Percentiles rank a stretch among this genome's conserved stretches.
phyloP scores from a whole-genome alignment of 306 rosid genomes.

The Malus fusca region DNA sequence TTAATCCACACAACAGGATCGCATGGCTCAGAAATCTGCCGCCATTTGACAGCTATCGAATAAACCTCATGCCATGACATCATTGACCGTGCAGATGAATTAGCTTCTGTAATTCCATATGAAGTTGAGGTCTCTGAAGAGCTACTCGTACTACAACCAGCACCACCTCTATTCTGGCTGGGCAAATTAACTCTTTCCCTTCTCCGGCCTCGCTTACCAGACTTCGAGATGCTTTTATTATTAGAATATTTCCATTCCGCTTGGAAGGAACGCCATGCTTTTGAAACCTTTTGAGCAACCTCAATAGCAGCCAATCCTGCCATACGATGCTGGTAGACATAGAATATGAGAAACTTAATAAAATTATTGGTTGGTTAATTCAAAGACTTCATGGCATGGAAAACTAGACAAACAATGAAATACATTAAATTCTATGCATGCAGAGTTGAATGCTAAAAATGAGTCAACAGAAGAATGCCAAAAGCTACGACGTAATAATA shows the following conservation, averaged over 20 bases:
- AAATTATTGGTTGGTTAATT: not conserved
- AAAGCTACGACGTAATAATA: not conserved
- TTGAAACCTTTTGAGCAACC: conserved; percentile 91
- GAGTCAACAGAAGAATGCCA: not conserved
- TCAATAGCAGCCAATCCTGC: conserved; percentile 95
- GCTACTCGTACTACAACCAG: conserved; percentile 90
- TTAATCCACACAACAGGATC: conserved; percentile 94
- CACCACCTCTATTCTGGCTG: conserved; percentile 94
- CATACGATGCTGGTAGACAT: conserved; percentile 86
- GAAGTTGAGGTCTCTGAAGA: conserved; percentile 49
- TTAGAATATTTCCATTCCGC: conserved; percentile 67
- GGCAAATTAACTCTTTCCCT: conserved; percentile 70
- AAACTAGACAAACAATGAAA: not conserved
- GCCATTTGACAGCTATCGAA: conserved; percentile 81
- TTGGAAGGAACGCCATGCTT: conserved; percentile 83
- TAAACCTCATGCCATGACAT: conserved; percentile 78
- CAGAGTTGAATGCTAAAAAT: not conserved
- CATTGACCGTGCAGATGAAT: conserved; percentile 46
- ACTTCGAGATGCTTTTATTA: conserved; percentile 56
- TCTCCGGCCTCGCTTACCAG: conserved; percentile 70
- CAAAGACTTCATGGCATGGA: not conserved
- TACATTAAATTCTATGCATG: not conserved
- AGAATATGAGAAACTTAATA: conserved; percentile 15
- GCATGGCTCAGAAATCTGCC: conserved; percentile 91
- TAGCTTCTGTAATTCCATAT: conserved; percentile 47